Evolutionary conservation across 192 early-diverging fungal species (phyloP).

Genomic region (Diversispora eburnea): DNA sequence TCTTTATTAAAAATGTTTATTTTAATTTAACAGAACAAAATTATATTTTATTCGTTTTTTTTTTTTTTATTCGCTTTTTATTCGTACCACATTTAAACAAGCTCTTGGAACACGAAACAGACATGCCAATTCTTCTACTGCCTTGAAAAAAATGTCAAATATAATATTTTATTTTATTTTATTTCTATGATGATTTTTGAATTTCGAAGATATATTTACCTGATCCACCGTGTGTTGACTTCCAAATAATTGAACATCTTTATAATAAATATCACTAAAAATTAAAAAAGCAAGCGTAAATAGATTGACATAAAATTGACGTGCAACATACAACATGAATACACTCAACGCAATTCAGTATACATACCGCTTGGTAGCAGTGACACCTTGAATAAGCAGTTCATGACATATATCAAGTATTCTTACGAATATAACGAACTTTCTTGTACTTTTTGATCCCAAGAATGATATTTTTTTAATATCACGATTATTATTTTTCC

Average conservation of each 20-base stretch:
- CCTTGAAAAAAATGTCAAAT: not conserved
- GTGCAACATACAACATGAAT: not conserved
- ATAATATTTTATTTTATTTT: not conserved
- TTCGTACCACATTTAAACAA: slow-evolving; percentile 29
- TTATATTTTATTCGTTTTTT: no score
- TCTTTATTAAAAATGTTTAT: slow-evolving; percentile 4
- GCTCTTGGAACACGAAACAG: slow-evolving; percentile 23
- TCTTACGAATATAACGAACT: slow-evolving; percentile 3
- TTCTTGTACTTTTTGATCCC: not conserved
- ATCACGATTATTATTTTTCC: not conserved
- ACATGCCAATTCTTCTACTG: slow-evolving; percentile 22
- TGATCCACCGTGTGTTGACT: slow-evolving; percentile 21
- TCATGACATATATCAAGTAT: slow-evolving; percentile 23
- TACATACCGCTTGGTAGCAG: slow-evolving; percentile 22
- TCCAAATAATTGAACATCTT: slow-evolving; percentile 29
- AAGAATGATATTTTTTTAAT: slow-evolving; percentile 11
- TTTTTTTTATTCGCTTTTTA: not conserved
- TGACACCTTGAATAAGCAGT: not conserved
- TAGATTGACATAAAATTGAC: not conserved
- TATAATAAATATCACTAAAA: slow-evolving; percentile 31
- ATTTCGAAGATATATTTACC: not conserved
- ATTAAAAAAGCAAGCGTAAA: not conserved
- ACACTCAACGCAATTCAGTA: no score
- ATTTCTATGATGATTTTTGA: not conserved
- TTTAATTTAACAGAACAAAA: not conserved